Evolutionary conservation across 2,329 filamentous ascomycete species (phyloP), one percentile per base, ranked within the genome.

Genomic region (Dissoconium aciculare): DNA sequence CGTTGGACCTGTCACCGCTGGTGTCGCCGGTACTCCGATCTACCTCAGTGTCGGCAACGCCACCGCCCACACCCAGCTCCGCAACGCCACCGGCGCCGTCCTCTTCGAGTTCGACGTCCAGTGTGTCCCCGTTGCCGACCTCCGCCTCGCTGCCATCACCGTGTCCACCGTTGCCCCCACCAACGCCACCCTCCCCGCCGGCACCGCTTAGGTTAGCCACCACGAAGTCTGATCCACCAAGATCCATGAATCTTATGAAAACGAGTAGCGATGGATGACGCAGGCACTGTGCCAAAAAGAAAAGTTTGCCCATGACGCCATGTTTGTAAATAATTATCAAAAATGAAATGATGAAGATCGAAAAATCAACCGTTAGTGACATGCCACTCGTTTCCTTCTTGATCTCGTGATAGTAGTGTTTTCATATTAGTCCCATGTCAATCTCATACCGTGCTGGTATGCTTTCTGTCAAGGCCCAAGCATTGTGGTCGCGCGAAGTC

Each of bases 1-100:
- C 23, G 14, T 32, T 27, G 30, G 30, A 11, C 30, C 30, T 11
- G 16, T 32, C 23, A 32, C 30, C 17, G 24, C 30, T 17, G 30
- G 30, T 5, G 3, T 15, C 3, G 25, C 12, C 27, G 30, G 30
- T 13, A 27, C 21, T 11, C n/a, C n/a, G n/a, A 19, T 27, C 21
- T 16, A 19, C 14, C 11, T 30, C 16, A 16, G 14, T 14, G 17
- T 30, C 11, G 28, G 28, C n/a, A 23, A n/a, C 15, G 11, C 23
- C 21, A 28, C 13, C 24, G 30, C 30, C 23, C 11, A 17, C 23
- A 13, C 15, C 10, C 9, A 19, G 19, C 8, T 23, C n/a, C 19
- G 19, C n/a, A n/a, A 23, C 19, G 19, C 19, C 19, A n/a, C 19
- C 8, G 19, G 19, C 19, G n/a, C 19, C 19, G n/a, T n/a, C 19